Evolutionary conservation across 2,329 filamentous ascomycete species (phyloP).

Genomic region (Colletotrichum theobromicola): DNA sequence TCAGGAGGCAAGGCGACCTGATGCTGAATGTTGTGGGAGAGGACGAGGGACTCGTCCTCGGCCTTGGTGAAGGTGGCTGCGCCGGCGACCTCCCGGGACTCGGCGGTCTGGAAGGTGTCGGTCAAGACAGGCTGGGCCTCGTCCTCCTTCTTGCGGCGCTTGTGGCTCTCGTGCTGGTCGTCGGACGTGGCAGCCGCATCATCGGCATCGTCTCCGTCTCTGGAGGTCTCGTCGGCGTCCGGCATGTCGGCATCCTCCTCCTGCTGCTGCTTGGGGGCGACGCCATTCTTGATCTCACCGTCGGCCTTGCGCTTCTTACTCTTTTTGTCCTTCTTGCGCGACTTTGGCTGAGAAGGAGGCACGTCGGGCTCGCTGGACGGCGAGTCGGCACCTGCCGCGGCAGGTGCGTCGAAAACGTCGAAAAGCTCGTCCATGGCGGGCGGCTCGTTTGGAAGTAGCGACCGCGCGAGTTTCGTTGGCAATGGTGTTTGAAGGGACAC

Average conservation of each 20-base stretch:
- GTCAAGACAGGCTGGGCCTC: constrained; percentile 80
- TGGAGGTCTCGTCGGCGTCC: constrained; percentile 47
- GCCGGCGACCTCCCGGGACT: constrained; percentile 87
- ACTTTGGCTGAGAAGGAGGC: constrained; percentile 33
- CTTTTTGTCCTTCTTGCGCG: constrained; percentile 61
- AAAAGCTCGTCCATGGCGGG: constrained; percentile 77
- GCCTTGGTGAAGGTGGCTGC: constrained; percentile 70
- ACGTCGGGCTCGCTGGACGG: constrained; percentile 47
- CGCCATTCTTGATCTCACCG: constrained; percentile 69
- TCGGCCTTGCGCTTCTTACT: constrained; percentile 89
- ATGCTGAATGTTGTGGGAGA: constrained; percentile 98
- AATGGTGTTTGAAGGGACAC: not conserved
- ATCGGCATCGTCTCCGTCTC: constrained; percentile 39
- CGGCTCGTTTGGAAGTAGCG: not conserved
- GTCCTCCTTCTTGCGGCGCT: constrained; percentile 68
- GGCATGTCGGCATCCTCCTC: constrained; percentile 44
- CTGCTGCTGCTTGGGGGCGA: constrained; percentile 27
- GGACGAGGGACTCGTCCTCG: constrained; percentile 74
- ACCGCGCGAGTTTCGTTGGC: not conserved
- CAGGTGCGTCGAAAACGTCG: constrained; percentile 77
- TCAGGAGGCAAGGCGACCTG: constrained; percentile 94
- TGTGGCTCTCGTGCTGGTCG: constrained; percentile 49
- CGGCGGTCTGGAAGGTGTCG: constrained; percentile 92
- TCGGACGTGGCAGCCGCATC: constrained; percentile 28
- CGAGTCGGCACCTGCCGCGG: constrained; percentile 40